phyloP scores from a whole-genome alignment of 495 filamentous ascomycete genomes.

The Chaetomidium leptoderma region DNA sequence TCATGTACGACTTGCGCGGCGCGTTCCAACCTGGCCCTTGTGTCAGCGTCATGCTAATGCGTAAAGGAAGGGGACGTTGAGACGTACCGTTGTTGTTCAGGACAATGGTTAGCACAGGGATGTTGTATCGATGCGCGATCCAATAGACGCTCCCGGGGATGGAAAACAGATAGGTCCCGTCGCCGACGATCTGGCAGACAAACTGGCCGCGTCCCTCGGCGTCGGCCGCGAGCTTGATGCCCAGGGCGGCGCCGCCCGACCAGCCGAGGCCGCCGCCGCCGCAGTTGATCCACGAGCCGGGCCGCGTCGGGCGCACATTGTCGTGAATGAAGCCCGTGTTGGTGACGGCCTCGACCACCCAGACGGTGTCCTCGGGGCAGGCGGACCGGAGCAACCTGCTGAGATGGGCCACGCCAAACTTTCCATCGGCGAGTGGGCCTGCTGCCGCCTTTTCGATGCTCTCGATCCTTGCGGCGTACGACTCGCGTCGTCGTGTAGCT shows the following conservation, averaged over 20 bases:
- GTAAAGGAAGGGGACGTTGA: background rate
- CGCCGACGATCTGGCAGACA: conserved; percentile 88
- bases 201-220: conserved; percentile 65
- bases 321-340: conserved; percentile 75
- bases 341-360: conserved; percentile 84
- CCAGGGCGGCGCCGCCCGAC: conserved; percentile 85
- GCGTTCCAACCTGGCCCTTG: conserved; percentile 80
- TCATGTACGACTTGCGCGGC: conserved; percentile 65
- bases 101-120: conserved; percentile 85
- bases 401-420: conserved; percentile 67
- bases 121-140: conserved; percentile 80
- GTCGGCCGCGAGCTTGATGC: conserved; percentile 82
- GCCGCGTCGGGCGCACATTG: conserved; percentile 66
- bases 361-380: conserved; percentile 75
- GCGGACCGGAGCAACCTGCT: conserved; percentile 57
- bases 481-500: conserved; percentile 39
- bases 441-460: conserved; percentile 54
- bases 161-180: conserved; percentile 85
- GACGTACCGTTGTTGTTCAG: conserved; percentile 80
- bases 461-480: conserved; percentile 57
- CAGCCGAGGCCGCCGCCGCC: conserved; percentile 91
- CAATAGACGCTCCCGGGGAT: conserved; percentile 91
- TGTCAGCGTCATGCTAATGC: conserved; percentile 11
- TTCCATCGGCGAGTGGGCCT: conserved; percentile 55
- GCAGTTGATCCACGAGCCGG: conserved; percentile 88